Conservation (phyloP, 2,329 filamentous ascomycete species). For the Ilyonectria robusta region DNA sequence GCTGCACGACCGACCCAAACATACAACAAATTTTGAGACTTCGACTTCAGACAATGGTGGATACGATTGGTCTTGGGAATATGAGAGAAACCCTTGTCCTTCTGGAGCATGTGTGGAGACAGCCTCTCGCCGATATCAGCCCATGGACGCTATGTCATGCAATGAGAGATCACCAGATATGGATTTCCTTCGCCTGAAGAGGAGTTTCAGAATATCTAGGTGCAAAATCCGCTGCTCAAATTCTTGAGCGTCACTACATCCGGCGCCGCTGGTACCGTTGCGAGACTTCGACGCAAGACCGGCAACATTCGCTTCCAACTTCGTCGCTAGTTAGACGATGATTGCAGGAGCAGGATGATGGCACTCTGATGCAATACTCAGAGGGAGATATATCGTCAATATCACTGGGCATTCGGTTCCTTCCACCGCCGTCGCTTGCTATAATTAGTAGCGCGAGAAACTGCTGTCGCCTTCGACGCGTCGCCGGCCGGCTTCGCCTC, state of each 20-base stretch:
- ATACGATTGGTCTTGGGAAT: constrained; percentile 60
- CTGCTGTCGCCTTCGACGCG: background rate
- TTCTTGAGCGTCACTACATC: background rate
- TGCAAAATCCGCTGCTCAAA: background rate
- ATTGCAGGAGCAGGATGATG: background rate
- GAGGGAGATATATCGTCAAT: background rate
- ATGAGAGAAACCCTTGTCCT: constrained; percentile 60
- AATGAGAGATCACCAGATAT: constrained; percentile 63
- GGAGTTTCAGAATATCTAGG: background rate
- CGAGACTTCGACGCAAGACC: background rate
- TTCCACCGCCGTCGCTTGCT: background rate
- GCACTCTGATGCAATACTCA: background rate
- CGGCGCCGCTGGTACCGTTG: too few species aligned
- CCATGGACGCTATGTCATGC: constrained; percentile 61
- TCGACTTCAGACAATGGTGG: constrained; percentile 53
- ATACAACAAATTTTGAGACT: constrained; percentile 54
- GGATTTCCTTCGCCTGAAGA: constrained; percentile 63
- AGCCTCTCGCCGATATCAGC: constrained; percentile 48
- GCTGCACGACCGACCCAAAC: constrained; percentile 51
- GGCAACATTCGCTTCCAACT: background rate
- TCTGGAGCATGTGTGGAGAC: constrained; percentile 59
- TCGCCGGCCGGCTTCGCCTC: background rate
- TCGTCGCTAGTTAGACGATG: background rate
- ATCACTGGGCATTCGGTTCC: too few species aligned
- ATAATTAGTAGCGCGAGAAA: background rate